phyloP scores from a whole-genome alignment of 2,329 filamentous ascomycete genomes.

The Rhynchosporium secalis region DNA sequence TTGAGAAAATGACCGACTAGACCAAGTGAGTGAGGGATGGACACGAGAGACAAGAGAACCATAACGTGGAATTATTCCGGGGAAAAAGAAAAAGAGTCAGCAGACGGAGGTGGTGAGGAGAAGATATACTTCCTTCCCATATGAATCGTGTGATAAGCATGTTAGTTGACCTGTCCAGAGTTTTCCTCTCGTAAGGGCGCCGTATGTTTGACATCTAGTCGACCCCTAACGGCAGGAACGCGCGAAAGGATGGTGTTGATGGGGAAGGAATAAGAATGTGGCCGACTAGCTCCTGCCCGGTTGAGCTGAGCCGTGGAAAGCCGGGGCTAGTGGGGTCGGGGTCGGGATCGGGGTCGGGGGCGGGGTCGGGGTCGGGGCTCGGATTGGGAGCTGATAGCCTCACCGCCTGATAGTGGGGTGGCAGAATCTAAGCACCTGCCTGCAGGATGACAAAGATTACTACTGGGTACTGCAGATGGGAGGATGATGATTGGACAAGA shows the following conservation, averaged over 20 bases:
- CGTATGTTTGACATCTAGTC: slow-evolving; percentile 5
- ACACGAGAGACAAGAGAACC: not conserved
- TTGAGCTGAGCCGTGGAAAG: slow-evolving; percentile 7
- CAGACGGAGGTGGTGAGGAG: slow-evolving; percentile 17
- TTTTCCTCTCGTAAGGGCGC: slow-evolving; percentile 22
- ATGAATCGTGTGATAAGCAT: slow-evolving; percentile 19
- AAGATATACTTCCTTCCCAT: slow-evolving; percentile 19
- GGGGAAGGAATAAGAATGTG: slow-evolving; percentile 9
- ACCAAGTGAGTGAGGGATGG: not conserved
- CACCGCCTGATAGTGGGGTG: slow-evolving; percentile 7
- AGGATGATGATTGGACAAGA: too few relatives aligned
- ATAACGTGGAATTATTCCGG: slow-evolving; percentile 18
- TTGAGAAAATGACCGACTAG: not conserved
- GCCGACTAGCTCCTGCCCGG: not conserved
- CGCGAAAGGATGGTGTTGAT: slow-evolving; percentile 5
- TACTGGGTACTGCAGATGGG: too few relatives aligned
- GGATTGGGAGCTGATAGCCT: not conserved
- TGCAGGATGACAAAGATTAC: too few relatives aligned
- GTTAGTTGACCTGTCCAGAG: not conserved
- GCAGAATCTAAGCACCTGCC: not conserved
- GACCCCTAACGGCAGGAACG: slow-evolving; percentile 14
- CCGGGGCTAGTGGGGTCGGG: not conserved
- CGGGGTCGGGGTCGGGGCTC: not conserved
- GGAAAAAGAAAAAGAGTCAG: slow-evolving; percentile 16
- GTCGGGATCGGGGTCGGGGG: too few relatives aligned